These are phyloP conservation scores for Nemania sp. DNA, from an alignment of 2,329 filamentous ascomycete species.

Conservation along the genomic window DNA sequence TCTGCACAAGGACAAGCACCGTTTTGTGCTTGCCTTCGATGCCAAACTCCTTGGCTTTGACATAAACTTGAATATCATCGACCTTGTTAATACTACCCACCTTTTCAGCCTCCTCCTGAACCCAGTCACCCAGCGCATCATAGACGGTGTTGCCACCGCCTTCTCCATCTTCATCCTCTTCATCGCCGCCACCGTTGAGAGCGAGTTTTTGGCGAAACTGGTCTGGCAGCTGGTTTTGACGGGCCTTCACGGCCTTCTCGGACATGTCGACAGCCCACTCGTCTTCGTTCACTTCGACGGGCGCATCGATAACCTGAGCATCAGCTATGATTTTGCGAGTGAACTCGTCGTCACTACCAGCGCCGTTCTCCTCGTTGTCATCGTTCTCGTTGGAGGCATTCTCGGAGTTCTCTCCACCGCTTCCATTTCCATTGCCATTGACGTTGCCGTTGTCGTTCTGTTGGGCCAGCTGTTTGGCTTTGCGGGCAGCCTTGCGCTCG, in stretches of 20 bases:
- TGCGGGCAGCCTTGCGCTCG: conserved; percentile 86
- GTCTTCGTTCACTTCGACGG: conserved; percentile 75
- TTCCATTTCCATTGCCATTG: conserved; percentile 53
- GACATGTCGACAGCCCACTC: conserved; percentile 98
- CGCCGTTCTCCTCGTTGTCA: conserved; percentile 63
- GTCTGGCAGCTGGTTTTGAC: conserved; percentile 87
- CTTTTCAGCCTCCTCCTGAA: conserved; percentile 72
- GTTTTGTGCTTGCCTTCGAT: conserved; percentile 96
- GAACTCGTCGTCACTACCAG: conserved; percentile 88
- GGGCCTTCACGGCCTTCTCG: conserved; percentile 91
- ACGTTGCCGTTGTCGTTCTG: conserved; percentile 52
- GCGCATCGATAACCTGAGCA: conserved; percentile 53
- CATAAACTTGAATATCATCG: conserved; percentile 87
- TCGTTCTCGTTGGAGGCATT: conserved; percentile 60
- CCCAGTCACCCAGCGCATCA: conserved; percentile 92
- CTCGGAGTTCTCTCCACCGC: conserved; percentile 68
- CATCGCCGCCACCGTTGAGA: conserved; percentile 65
- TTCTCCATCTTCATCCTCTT: conserved; percentile 81
- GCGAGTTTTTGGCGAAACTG: conserved; percentile 93
- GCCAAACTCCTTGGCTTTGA: conserved; percentile 95
- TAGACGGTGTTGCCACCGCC: conserved; percentile 76
- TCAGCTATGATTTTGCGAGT: conserved; percentile 77
- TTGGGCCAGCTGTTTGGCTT: conserved; percentile 76
- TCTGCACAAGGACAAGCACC: conserved; percentile 87
- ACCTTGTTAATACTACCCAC: conserved; percentile 78